Evolutionary conservation across 2,329 filamentous ascomycete species (phyloP).

Genomic region (Macrophomina phaseolina): DNA sequence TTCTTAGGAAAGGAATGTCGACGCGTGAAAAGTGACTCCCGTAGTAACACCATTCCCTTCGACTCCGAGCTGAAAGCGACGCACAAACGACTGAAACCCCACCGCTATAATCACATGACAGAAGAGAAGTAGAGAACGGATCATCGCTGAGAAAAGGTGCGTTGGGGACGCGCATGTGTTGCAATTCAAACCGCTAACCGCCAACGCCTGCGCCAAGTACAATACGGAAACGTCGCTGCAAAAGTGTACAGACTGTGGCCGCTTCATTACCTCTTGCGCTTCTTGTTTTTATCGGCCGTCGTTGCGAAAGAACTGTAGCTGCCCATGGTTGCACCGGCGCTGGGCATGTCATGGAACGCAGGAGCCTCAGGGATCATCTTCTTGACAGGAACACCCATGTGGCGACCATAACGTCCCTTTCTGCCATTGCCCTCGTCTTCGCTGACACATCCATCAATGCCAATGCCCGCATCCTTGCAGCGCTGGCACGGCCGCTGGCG

Average conservation of each 20-base stretch:
- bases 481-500: slow-evolving; percentile 92
- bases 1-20: slow-evolving; percentile 9
- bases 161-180: background rate
- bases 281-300: slow-evolving; percentile 66
- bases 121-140: slow-evolving; percentile 26
- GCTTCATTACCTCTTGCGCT: slow-evolving; percentile 66
- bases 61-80: background rate
- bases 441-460: slow-evolving; percentile 91
- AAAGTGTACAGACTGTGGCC: background rate
- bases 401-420: slow-evolving; percentile 84
- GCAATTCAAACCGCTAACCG: slow-evolving; percentile 26
- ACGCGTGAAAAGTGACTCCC: slow-evolving; percentile 14
- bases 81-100: slow-evolving; percentile 17
- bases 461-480: slow-evolving; percentile 94
- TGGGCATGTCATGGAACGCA: slow-evolving; percentile 39
- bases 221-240: slow-evolving; percentile 12
- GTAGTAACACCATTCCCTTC: slow-evolving; percentile 14
- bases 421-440: slow-evolving; percentile 98
- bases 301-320: slow-evolving; percentile 35
- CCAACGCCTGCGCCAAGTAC: slow-evolving; percentile 25
- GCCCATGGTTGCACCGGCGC: slow-evolving; percentile 30
- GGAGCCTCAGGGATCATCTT: slow-evolving; percentile 53
- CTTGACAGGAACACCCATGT: slow-evolving; percentile 72
- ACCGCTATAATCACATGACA: slow-evolving; percentile 23
- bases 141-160: slow-evolving; percentile 20